phyloP scores from a whole-genome alignment of 1,284 basidiomycete species.

The Hypsizygus ulmarius region DNA sequence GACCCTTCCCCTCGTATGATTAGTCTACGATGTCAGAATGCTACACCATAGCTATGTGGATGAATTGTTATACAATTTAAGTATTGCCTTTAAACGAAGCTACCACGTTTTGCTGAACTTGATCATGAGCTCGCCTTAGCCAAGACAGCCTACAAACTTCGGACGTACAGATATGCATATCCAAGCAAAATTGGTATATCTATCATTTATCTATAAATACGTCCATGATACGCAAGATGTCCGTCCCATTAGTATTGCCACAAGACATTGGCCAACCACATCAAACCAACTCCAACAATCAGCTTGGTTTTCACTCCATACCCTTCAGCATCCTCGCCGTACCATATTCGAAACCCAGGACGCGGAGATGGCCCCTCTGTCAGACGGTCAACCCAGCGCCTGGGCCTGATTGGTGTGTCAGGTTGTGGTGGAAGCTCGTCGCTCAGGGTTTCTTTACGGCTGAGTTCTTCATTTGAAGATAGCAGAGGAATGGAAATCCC shows the following conservation, averaged over 20 bases:
- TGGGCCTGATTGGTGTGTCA: constrained; percentile 37
- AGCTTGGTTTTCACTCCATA: constrained; percentile 33
- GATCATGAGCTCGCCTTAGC: too few relatives aligned
- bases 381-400: constrained; percentile 57
- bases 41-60: too few relatives aligned
- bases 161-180: too few relatives aligned
- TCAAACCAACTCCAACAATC: constrained; percentile 33
- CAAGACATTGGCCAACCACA: constrained; percentile 59
- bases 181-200: not conserved
- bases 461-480: constrained; percentile 13
- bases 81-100: too few relatives aligned
- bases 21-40: too few relatives aligned
- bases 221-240: not conserved
- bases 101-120: too few relatives aligned
- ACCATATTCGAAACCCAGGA: constrained; percentile 23
- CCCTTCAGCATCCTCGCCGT: constrained; percentile 18
- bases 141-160: too few relatives aligned
- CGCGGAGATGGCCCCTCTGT: constrained; percentile 35
- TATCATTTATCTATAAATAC: not conserved
- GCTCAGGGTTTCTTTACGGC: constrained; percentile 20
- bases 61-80: too few relatives aligned
- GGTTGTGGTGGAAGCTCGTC: constrained; percentile 23
- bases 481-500: constrained; percentile 20
- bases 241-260: constrained; percentile 44
- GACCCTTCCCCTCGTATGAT: too few relatives aligned